Conservation (phyloP, 2,329 filamentous ascomycete species). For the Orbilia oligospora region DNA sequence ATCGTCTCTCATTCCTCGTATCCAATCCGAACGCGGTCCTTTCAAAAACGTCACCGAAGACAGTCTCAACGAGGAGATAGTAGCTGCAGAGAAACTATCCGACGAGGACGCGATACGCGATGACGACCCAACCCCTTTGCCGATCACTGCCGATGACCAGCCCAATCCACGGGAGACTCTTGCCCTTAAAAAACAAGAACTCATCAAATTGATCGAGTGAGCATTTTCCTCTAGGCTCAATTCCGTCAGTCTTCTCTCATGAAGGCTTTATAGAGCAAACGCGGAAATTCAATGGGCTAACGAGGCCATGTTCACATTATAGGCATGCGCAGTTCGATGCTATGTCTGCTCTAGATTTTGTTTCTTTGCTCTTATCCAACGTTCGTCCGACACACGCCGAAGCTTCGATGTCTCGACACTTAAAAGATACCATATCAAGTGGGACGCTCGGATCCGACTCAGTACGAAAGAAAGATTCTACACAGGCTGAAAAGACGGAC, state of each 20-base stretch:
- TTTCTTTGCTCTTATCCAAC: constrained; percentile 87
- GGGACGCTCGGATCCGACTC: constrained; percentile 81
- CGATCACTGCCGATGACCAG: constrained; percentile 43
- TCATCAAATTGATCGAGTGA: constrained; percentile 61
- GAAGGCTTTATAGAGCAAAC: background rate
- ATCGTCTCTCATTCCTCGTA: constrained; percentile 81
- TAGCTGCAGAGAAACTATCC: constrained; percentile 43
- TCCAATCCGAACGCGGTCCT: constrained; percentile 82
- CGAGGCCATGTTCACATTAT: background rate
- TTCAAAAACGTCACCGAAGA: constrained; percentile 85
- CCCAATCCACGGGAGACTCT: constrained; percentile 47
- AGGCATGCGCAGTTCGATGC: constrained; percentile 73
- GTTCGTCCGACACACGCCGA: constrained; percentile 80
- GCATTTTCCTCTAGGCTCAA: constrained; percentile 4
- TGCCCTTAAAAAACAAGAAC: constrained; percentile 45
- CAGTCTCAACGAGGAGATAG: constrained; percentile 78
- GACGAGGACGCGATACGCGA: constrained; percentile 57
- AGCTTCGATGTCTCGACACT: constrained; percentile 77
- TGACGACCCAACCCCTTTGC: constrained; percentile 59
- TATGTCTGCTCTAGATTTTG: constrained; percentile 81
- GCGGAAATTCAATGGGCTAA: background rate
- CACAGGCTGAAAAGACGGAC: constrained; percentile 72
- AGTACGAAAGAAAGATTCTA: constrained; percentile 74
- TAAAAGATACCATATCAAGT: constrained; percentile 80
- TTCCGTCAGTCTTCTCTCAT: background rate